Percentiles rank a stretch among this genome's conserved stretches.
phyloP scores from a whole-genome alignment of 805 yeast genomes.

The Vanderwaltozyma polyspora region DNA sequence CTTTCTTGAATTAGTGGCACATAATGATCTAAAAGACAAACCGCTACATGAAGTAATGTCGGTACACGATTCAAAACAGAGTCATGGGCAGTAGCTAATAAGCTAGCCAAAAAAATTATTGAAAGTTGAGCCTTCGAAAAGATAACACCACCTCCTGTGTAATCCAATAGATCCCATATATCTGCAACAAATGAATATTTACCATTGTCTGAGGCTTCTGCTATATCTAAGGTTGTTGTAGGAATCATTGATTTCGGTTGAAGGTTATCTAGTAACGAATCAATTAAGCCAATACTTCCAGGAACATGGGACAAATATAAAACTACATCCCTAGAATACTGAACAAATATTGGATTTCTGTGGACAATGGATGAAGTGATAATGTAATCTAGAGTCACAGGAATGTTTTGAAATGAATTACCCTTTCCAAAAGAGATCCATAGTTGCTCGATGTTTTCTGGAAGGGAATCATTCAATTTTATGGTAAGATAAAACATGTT shows the following conservation, averaged over 20 bases:
- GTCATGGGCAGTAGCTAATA: constrained; percentile 58
- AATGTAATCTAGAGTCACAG: constrained; percentile 60
- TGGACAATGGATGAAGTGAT: constrained; percentile 56
- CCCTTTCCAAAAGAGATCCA: constrained; percentile 92
- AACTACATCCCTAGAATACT: constrained; percentile 68
- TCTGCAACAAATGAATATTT: constrained; percentile 70
- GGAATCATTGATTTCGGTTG: constrained; percentile 91
- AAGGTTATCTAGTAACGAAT: constrained; percentile 54
- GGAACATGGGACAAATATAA: constrained; percentile 52
- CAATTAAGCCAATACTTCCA: constrained; percentile 43
- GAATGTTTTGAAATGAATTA: constrained; percentile 54
- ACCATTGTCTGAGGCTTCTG: constrained; percentile 27
- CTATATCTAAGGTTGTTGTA: constrained; percentile 31
- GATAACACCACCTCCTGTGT: constrained; percentile 54
- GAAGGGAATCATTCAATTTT: constrained; percentile 58
- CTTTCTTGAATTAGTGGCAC: constrained; percentile 73
- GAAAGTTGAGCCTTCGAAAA: constrained; percentile 85
- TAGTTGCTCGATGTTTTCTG: constrained; percentile 82
- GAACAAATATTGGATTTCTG: constrained; percentile 64
- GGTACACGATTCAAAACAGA: constrained; percentile 53
- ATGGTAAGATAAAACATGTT: constrained; percentile 80
- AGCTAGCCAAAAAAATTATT: constrained; percentile 71
- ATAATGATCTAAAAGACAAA: constrained; percentile 82
- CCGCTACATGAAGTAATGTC: constrained; percentile 61
- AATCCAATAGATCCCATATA: constrained; percentile 44